These are phyloP conservation scores for Rubroshorea leprosula DNA, from an alignment of 345 rosid species.

Conservation along the genomic window DNA sequence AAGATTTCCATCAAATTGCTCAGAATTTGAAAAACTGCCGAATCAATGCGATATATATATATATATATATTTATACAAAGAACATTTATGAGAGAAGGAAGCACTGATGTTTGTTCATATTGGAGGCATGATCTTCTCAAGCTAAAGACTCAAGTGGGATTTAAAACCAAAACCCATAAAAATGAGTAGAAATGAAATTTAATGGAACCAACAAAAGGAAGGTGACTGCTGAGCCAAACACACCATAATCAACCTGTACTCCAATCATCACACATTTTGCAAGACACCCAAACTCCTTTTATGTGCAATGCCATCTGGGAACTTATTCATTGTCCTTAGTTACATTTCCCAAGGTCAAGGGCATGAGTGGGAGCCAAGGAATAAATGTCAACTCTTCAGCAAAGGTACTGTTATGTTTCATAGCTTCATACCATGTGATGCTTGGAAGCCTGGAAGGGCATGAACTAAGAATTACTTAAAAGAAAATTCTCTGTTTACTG, in stretches of 20 bases:
- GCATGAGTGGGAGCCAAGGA: slow-evolving; percentile 12
- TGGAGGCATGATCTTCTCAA: background rate
- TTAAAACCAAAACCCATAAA: background rate
- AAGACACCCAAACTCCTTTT: slow-evolving; percentile 4
- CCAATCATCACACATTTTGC: slow-evolving; percentile 11
- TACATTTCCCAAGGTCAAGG: slow-evolving; percentile 8
- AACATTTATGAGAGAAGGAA: too few relatives aligned
- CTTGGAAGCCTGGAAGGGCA: slow-evolving; percentile 5
- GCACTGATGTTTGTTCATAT: too few relatives aligned
- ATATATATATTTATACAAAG: too few relatives aligned
- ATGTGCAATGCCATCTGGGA: background rate
- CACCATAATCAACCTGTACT: background rate
- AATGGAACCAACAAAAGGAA: slow-evolving; percentile 10
- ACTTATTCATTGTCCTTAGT: slow-evolving; percentile 12
- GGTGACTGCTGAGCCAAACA: slow-evolving; percentile 5
- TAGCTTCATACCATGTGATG: background rate
- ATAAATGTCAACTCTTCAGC: slow-evolving; percentile 8
- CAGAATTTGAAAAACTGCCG: too few relatives aligned
- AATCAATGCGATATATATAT: too few relatives aligned
- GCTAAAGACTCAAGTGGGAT: background rate
- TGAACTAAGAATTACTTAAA: background rate
- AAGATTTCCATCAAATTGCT: background rate
- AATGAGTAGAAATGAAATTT: background rate
- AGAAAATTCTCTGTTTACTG: background rate
- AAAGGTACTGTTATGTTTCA: background rate